phyloP scores from a whole-genome alignment of 148 eudicot species.

The Cornus suecica region DNA sequence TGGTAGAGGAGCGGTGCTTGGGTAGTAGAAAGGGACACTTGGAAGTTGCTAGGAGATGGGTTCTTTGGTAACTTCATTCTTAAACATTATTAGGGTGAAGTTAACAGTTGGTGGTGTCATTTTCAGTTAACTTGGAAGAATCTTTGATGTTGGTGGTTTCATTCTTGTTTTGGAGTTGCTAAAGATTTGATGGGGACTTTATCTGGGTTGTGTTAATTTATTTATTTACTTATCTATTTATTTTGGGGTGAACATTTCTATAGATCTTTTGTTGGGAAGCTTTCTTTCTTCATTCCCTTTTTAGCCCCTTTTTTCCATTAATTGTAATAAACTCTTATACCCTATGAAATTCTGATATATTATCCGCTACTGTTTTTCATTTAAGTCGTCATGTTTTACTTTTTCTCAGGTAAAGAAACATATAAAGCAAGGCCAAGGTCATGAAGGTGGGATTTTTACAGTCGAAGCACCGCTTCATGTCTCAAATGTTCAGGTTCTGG shows the following conservation, averaged over 20 bases:
- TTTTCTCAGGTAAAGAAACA: constrained; percentile 84
- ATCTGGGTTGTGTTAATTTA: no score
- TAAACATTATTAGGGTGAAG: neutral
- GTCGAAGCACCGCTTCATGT: constrained; percentile 97
- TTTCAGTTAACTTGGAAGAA: neutral
- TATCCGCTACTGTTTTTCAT: constrained; percentile 10
- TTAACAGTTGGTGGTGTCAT: neutral
- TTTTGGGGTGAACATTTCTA: neutral
- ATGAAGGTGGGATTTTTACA: constrained; percentile 93
- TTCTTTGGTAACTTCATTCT: neutral
- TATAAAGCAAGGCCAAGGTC: constrained; percentile 96
- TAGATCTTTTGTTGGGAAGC: neutral
- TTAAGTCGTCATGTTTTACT: neutral
- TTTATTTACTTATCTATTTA: neutral
- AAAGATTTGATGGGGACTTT: no score
- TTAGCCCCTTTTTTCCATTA: neutral
- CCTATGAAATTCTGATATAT: neutral
- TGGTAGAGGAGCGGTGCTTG: neutral
- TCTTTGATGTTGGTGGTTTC: no score
- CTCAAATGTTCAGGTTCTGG: constrained; percentile 89
- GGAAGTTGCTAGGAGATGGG: neutral
- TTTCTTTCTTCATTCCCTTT: no score
- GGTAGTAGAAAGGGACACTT: neutral
- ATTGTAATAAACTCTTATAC: neutral
- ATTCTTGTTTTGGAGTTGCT: neutral